Percentiles rank a stretch among this genome's conserved stretches.
Conservation (phyloP, 176 grass and related monocot species). For the Melocanna baccifera region DNA sequence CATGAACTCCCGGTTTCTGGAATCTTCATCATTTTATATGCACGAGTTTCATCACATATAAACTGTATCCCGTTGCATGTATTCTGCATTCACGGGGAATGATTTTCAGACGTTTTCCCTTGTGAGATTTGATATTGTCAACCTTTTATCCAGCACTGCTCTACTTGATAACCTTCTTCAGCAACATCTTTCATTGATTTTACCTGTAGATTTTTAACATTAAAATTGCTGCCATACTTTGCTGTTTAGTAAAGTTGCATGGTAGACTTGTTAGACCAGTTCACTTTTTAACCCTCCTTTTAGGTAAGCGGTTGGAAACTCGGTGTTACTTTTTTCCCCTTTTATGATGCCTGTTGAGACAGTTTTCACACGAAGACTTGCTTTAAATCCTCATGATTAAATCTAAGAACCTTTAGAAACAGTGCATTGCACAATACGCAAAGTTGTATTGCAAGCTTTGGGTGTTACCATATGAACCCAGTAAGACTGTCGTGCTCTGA, state of each 20-base stretch:
- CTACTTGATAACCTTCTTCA: not conserved
- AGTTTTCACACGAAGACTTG: slow-evolving; percentile 42
- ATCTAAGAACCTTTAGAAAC: not conserved
- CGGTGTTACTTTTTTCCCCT: not conserved
- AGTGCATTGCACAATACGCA: not conserved
- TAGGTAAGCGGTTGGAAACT: not conserved
- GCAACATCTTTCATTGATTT: not conserved
- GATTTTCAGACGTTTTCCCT: not conserved
- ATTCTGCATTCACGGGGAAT: not conserved
- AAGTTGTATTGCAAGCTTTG: not conserved
- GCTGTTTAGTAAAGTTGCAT: not conserved
- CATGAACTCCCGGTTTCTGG: not conserved
- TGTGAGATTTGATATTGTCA: not conserved
- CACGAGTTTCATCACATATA: not conserved
- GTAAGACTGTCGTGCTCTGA: not conserved
- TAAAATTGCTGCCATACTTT: not conserved
- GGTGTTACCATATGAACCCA: not conserved
- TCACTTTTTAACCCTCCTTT: not conserved
- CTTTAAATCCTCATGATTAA: not conserved
- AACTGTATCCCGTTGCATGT: not conserved
- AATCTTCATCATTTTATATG: not conserved
- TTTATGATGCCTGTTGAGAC: slow-evolving; percentile 33
- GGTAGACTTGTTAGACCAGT: not conserved
- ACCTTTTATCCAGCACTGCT: not conserved
- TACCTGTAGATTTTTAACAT: not conserved